Evolutionary conservation across 202 grass and related monocot species (phyloP).

Genomic region (Panicum hallii): DNA sequence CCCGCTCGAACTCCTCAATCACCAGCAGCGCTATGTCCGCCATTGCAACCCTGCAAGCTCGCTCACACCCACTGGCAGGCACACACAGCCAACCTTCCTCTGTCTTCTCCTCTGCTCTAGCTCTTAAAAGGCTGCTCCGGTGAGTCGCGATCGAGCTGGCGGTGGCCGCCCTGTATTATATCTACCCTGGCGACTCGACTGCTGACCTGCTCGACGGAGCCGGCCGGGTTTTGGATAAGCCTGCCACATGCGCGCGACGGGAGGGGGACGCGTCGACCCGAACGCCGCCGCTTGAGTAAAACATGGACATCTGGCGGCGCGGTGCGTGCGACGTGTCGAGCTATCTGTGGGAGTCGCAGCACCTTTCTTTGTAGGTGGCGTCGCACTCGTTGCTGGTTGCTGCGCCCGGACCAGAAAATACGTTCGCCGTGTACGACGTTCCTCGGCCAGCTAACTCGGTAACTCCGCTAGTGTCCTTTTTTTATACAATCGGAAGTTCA

Average conservation of each 20-base stretch:
- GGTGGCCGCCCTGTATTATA: not conserved
- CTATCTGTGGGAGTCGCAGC: not conserved
- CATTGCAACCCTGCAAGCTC: constrained; percentile 8
- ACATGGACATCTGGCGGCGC: not conserved
- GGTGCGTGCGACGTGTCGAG: constrained; percentile 4
- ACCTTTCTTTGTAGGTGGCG: not conserved
- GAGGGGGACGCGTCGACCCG: not conserved
- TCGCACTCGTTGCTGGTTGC: not conserved
- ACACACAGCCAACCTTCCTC: too few relatives aligned
- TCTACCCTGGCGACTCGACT: not conserved
- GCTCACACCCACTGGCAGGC: not conserved
- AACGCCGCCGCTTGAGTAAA: not conserved
- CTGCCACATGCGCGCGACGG: not conserved
- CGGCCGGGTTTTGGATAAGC: constrained; percentile 27
- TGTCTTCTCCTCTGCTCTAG: not conserved
- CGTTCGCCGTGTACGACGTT: too few relatives aligned
- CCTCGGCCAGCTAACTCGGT: too few relatives aligned
- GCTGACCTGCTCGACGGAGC: not conserved
- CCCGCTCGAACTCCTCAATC: constrained; percentile 29
- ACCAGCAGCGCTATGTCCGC: constrained; percentile 45
- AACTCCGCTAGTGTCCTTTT: too few relatives aligned
- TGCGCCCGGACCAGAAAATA: too few relatives aligned
- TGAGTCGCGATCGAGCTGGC: not conserved
- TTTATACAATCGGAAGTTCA: too few relatives aligned
- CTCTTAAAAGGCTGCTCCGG: not conserved